phyloP scores from a whole-genome alignment of 1,284 basidiomycete genomes.

The Coriolopsis trogii region DNA sequence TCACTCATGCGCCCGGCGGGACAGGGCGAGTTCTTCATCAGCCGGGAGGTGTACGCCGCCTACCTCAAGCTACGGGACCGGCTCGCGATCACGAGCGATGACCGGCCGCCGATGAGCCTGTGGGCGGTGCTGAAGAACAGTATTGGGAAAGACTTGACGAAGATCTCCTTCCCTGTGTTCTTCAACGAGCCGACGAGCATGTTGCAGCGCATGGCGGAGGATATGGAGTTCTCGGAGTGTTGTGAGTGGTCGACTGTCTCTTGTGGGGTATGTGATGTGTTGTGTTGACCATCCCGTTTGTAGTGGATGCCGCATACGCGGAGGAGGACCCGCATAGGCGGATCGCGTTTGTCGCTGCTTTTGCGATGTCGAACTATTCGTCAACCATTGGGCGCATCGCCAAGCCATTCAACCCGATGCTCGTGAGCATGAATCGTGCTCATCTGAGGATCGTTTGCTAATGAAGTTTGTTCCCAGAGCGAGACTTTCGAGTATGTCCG shows the following conservation, averaged over 20 bases:
- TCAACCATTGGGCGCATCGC: constrained; percentile 94
- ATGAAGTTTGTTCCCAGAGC: constrained; percentile 38
- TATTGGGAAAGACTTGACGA: constrained; percentile 97
- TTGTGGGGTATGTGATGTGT: too few species aligned
- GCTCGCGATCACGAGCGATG: constrained; percentile 76
- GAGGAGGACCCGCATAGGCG: constrained; percentile 82
- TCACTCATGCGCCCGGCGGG: constrained; percentile 45
- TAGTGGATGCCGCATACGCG: constrained; percentile 83
- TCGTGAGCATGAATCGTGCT: constrained; percentile 57
- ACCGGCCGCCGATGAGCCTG: constrained; percentile 88
- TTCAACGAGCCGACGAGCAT: constrained; percentile 98
- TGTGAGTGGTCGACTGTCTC: constrained; percentile 58
- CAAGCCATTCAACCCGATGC: constrained; percentile 95
- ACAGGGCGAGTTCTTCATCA: constrained; percentile 36
- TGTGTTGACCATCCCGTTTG: constrained; percentile 2
- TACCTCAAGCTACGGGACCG: constrained; percentile 71
- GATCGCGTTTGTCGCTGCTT: constrained; percentile 93
- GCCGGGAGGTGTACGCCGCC: constrained; percentile 62
- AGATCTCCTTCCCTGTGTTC: constrained; percentile 94
- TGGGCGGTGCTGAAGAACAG: constrained; percentile 97
- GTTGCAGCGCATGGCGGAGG: constrained; percentile 90
- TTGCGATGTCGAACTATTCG: constrained; percentile 98
- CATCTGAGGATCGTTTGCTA: not conserved
- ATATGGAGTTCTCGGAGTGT: constrained; percentile 96
- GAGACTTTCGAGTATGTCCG: constrained; percentile 97